A percentile compares a stretch with the other conserved stretches of the same genome.
Evolutionary conservation across 2,329 filamentous ascomycete genomes (phyloP).

Genomic region (Fusarium globosum): DNA sequence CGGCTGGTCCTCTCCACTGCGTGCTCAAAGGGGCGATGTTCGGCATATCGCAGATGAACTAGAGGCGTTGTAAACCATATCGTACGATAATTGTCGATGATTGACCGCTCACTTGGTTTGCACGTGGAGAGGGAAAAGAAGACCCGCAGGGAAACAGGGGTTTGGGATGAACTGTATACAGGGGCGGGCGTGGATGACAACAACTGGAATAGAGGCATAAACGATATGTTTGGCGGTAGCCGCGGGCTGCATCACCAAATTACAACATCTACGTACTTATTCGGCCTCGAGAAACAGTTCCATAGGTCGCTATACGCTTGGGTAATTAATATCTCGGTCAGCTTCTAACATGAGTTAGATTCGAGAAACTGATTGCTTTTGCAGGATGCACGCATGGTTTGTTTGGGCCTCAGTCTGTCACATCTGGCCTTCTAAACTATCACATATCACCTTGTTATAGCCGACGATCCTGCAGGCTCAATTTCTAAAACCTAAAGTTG

Average conservation of each 20-base stretch:
- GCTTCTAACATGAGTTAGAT: neutral
- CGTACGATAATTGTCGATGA: conserved; percentile 23
- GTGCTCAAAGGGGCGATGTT: neutral
- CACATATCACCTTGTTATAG: conserved; percentile 10
- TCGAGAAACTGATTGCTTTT: neutral
- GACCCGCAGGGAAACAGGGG: conserved; percentile 4
- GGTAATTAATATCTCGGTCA: neutral
- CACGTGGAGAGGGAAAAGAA: conserved; percentile 24
- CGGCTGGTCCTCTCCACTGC: conserved; percentile 18
- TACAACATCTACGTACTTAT: neutral
- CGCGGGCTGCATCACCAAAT: neutral
- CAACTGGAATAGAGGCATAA: conserved; percentile 12
- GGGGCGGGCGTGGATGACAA: neutral
- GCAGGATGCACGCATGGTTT: neutral
- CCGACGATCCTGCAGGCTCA: conserved; percentile 19
- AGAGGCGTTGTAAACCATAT: neutral
- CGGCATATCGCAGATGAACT: neutral
- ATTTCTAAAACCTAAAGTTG: neutral
- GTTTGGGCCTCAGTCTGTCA: neutral
- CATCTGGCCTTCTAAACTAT: conserved; percentile 2
- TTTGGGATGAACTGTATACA: conserved; percentile 24
- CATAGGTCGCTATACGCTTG: neutral
- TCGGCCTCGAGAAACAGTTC: neutral
- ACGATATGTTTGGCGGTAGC: neutral
- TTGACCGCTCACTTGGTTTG: conserved; percentile 10